phyloP scores from a whole-genome alignment of 78 protist species.

The Pigoraptor vietnamica region DNA sequence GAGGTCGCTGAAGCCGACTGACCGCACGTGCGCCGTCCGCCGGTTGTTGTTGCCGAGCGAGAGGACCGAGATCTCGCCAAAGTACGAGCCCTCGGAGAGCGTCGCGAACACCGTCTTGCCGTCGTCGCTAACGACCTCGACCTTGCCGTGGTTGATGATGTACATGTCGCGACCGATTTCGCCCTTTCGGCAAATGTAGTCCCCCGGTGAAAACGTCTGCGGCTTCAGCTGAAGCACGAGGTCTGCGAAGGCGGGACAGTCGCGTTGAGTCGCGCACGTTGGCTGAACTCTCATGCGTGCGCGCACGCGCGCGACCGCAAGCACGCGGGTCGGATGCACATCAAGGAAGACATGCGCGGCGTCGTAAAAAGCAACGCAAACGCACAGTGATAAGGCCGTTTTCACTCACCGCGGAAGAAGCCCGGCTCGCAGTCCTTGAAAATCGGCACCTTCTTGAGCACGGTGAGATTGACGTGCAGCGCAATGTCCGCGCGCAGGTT shows the following conservation, averaged over 20 bases:
- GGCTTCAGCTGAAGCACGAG: background rate
- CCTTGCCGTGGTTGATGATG: background rate
- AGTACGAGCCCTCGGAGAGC: background rate
- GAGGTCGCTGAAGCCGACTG: background rate
- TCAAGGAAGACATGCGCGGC: too few species aligned
- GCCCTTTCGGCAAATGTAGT: background rate
- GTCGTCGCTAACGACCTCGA: background rate
- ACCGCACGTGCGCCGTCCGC: background rate
- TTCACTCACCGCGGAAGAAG: background rate
- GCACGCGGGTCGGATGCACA: too few species aligned
- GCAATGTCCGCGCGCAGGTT: background rate
- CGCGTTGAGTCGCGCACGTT: background rate
- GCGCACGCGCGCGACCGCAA: background rate
- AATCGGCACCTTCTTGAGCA: background rate
- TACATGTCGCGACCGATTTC: background rate
- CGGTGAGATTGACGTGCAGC: background rate
- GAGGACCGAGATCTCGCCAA: background rate
- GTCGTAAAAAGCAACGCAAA: too few species aligned
- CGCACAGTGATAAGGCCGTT: too few species aligned
- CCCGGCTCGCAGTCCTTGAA: background rate
- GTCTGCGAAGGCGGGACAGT: too few species aligned
- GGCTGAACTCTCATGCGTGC: background rate
- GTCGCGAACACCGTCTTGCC: background rate
- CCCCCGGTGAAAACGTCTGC: background rate
- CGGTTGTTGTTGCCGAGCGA: background rate